Percentiles rank a stretch among this genome's conserved stretches.
These are phyloP conservation scores for Verticillium albo-atrum DNA, from an alignment of 2,329 filamentous ascomycete species.

Conservation along the genomic window DNA sequence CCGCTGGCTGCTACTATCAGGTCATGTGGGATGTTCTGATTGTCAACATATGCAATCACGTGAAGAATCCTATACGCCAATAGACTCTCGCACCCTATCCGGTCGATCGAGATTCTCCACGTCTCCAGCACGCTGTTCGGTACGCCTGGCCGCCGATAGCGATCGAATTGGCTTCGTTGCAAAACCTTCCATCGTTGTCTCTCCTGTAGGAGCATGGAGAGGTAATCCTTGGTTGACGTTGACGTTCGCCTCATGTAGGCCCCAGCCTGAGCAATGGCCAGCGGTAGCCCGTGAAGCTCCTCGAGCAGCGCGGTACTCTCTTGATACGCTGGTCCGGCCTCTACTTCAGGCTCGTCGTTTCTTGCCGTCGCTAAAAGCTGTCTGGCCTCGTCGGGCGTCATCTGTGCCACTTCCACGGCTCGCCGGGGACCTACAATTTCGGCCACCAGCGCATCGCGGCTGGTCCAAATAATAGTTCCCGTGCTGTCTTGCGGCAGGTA, in stretches of 20 bases:
- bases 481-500: conserved; percentile 19
- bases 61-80: conserved; percentile 22
- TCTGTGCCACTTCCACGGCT: conserved; percentile 17
- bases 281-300: conserved; percentile 21
- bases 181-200: conserved; percentile 17
- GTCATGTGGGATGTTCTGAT: conserved; percentile 22
- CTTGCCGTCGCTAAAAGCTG: conserved; percentile 8
- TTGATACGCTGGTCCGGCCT: no score
- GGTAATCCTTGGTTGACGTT: conserved; percentile 17
- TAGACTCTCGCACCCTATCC: conserved; percentile 20
- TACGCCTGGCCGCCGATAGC: conserved; percentile 18
- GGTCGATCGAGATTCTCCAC: conserved; percentile 26
- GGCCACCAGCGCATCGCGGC: conserved; percentile 20
- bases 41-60: conserved; percentile 25
- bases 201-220: conserved; percentile 16
- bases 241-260: conserved; percentile 23
- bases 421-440: conserved; percentile 17
- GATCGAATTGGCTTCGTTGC: conserved; percentile 16
- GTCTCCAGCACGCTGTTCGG: conserved; percentile 28
- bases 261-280: conserved; percentile 26
- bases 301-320: background rate
- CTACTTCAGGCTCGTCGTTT: background rate
- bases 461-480: conserved; percentile 27
- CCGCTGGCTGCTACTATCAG: conserved; percentile 10
- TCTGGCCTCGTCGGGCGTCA: conserved; percentile 15